A percentile compares a stretch with the other conserved stretches of the same genome.
phyloP scores from a whole-genome alignment of 1,139 yeast genomes.

The Eremothecium gossypii region DNA sequence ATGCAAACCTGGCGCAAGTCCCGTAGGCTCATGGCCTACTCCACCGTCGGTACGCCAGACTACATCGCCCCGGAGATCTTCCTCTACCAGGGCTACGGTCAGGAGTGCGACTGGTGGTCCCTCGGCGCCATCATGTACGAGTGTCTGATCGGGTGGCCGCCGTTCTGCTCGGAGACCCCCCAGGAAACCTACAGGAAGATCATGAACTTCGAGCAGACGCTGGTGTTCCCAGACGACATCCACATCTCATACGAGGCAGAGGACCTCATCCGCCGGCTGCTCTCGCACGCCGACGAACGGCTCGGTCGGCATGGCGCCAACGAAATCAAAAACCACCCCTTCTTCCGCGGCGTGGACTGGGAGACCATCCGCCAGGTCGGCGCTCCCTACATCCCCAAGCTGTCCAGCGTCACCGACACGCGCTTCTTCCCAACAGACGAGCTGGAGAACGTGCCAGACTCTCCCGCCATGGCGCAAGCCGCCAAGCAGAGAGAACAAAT shows the following conservation, averaged over 20 bases:
- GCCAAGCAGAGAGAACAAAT: conserved; percentile 43
- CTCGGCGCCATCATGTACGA: conserved; percentile 98
- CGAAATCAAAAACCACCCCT: conserved; percentile 87
- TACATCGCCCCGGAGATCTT: conserved; percentile 98
- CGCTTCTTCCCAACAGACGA: conserved; percentile 98
- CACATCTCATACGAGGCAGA: conserved; percentile 92
- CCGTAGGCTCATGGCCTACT: conserved; percentile 92
- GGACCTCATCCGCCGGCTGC: conserved; percentile 73
- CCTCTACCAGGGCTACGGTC: conserved; percentile 95
- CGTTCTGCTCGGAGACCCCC: conserved; percentile 98
- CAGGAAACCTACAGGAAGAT: conserved; percentile 95
- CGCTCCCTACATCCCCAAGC: conserved; percentile 87
- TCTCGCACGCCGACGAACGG: conserved; percentile 78
- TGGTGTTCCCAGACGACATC: conserved; percentile 91
- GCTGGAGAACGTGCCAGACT: conserved; percentile 87
- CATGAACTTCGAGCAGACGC: conserved; percentile 87
- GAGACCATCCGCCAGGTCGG: conserved; percentile 81
- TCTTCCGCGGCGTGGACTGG: conserved; percentile 97
- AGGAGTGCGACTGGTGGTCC: conserved; percentile 99
- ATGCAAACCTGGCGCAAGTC: conserved; percentile 98
- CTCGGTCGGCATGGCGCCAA: conserved; percentile 87
- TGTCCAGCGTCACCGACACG: conserved; percentile 87
- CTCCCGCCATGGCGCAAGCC: conserved; percentile 75
- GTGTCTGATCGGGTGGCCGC: conserved; percentile 98
- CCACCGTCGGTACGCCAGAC: conserved; percentile 98